Base-by-base conservation (phyloP, 495 filamentous ascomycete genomes). In the Staphylotrichum longicolle region DNA sequence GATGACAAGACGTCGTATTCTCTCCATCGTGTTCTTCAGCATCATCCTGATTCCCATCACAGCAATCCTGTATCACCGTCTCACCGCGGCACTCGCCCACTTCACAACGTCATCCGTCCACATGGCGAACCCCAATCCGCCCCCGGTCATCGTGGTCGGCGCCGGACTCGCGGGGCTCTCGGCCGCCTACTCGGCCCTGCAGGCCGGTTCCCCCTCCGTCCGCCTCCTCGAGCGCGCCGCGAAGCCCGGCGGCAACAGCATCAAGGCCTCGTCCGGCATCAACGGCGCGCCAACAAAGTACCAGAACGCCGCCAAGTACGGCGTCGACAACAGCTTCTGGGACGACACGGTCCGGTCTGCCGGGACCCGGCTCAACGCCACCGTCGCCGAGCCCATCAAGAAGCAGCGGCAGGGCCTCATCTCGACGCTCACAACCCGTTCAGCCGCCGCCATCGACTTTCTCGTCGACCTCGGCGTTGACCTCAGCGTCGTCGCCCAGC, bases 251-350 rank as follows among this genome's bases (percentile, higher is more conserved):
- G 83, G 84, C 7, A 86, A 86, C 64, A 80, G 75, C 67, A 84
- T 85, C 69, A 86, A 86, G 64, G 84, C 84, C 2, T 85, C 83
- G 0, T 85, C 83, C 0, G 83, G 83, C 4, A 87, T 87, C 70
- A 87, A 85, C 65, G 84, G 82, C 7, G 81, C 82, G 1, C 76
- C 77, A 12, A 84, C 82, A 0, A 70, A 72, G 14, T 84, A 78
- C 61, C 83, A 85, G 63, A 62, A 68, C n/a, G 58, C n/a, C 3
- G 62, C 58, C 47, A 30, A 52, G 45, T 56, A 53, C 15, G 54
- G 65, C 9, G 66, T 68, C 27, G 77, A 79, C 49, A 66, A 67
- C 2, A 65, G 58, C 4, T 86, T 86, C 67, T 80, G 72, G 61
- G 50, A 68, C n/a, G 84, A 86, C 63, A 85, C 83, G 0, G 61